Conservation (phyloP, 1,284 basidiomycete genomes). For the Coriolopsis trogii region DNA sequence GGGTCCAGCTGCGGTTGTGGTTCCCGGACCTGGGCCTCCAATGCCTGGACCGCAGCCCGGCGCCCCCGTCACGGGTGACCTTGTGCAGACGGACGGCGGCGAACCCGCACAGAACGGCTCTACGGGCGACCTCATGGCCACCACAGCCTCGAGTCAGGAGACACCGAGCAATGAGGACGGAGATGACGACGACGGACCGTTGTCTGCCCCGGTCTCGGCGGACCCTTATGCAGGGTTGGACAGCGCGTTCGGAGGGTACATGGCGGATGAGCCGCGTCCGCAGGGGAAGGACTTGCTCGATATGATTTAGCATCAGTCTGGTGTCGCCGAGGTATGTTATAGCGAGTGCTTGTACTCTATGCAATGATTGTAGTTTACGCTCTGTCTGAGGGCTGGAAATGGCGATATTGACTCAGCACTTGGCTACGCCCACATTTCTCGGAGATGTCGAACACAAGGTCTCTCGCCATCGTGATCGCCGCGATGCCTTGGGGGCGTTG, state of each 20-base stretch:
- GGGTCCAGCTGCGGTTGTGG: constrained; percentile 47
- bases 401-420: too few relatives aligned
- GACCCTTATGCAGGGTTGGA: constrained; percentile 81
- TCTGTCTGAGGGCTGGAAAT: too few relatives aligned
- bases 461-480: too few relatives aligned
- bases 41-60: constrained; percentile 42
- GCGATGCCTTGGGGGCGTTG: too few relatives aligned
- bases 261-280: constrained; percentile 66
- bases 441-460: too few relatives aligned
- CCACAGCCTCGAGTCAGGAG: constrained; percentile 27
- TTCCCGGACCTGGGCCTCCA: constrained; percentile 69
- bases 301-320: too few relatives aligned
- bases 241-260: constrained; percentile 69
- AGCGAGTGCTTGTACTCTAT: constrained; percentile 24
- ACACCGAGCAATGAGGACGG: constrained; percentile 38
- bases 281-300: constrained; percentile 34
- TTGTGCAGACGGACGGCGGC: constrained; percentile 12
- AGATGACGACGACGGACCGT: constrained; percentile 31
- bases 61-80: constrained; percentile 9
- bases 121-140: constrained; percentile 19
- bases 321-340: constrained; percentile 8
- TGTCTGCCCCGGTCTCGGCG: constrained; percentile 23
- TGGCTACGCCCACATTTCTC: too few relatives aligned
- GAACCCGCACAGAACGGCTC: constrained; percentile 11
- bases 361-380: constrained; percentile 18